These are phyloP conservation scores for Fraxinus floribunda DNA, from an alignment of 305 asterid genomes.

Conservation along the genomic window DNA sequence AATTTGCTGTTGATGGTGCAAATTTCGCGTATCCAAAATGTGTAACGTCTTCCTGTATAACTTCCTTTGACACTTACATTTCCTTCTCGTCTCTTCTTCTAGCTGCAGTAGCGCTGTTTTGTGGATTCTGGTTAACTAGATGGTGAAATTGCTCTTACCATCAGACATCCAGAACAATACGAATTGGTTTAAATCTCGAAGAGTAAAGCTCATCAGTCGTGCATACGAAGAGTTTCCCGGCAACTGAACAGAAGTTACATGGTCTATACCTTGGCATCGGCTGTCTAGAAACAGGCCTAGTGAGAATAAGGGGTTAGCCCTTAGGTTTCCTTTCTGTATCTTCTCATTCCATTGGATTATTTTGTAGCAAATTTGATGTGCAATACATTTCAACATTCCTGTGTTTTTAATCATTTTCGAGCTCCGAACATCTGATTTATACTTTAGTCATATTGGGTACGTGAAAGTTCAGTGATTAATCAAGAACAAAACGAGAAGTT, in stretches of 20 bases:
- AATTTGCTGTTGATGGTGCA: neutral
- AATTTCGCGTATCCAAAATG: neutral
- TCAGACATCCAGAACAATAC: neutral
- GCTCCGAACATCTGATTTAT: neutral
- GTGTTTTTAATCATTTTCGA: neutral
- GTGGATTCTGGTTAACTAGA: neutral
- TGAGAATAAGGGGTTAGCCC: slow-evolving; percentile 10
- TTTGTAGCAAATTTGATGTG: slow-evolving; percentile 17
- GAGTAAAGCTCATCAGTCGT: neutral
- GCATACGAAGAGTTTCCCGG: neutral
- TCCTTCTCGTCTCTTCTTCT: neutral
- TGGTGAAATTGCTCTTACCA: neutral
- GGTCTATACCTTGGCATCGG: neutral
- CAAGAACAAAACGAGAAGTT: neutral
- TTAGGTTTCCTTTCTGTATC: neutral
- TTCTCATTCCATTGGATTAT: slow-evolving; percentile 9
- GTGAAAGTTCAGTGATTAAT: neutral
- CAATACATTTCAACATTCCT: slow-evolving; percentile 9
- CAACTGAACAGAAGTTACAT: slow-evolving; percentile 3
- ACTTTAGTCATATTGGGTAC: neutral
- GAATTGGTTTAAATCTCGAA: neutral
- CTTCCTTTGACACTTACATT: neutral
- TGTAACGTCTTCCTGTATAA: neutral
- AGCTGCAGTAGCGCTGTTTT: neutral
- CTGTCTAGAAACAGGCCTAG: neutral